Conservation (phyloP, 176 grass and related monocot species). For the Oryza officinalis region DNA sequence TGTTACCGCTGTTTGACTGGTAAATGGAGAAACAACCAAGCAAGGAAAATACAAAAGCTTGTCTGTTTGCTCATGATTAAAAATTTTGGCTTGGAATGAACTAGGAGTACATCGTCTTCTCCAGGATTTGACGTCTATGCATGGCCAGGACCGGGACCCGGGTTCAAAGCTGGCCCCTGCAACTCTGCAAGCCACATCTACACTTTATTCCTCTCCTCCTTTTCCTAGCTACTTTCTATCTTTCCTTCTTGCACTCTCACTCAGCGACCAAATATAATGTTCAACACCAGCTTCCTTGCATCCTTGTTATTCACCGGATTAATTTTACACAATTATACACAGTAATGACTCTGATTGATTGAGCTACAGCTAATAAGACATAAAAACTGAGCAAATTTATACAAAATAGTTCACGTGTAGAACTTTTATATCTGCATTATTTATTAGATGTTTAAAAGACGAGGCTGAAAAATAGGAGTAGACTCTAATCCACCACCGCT, state of each 20-base stretch:
- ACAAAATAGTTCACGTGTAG: too few species aligned
- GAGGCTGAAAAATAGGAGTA: too few species aligned
- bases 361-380: too few species aligned
- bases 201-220: neutral
- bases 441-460: too few species aligned
- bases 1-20: neutral
- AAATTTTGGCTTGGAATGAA: neutral
- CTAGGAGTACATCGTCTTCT: slow-evolving; percentile 23
- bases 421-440: too few species aligned
- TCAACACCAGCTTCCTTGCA: too few species aligned
- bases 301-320: too few species aligned
- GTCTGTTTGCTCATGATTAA: slow-evolving; percentile 8
- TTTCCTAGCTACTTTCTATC: neutral
- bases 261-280: neutral
- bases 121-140: slow-evolving; percentile 6
- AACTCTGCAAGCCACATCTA: neutral
- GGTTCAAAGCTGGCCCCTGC: neutral
- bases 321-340: too few species aligned
- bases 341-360: too few species aligned
- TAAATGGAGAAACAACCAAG: neutral
- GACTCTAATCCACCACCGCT: too few species aligned
- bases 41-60: neutral
- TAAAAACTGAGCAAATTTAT: too few species aligned
- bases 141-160: neutral
- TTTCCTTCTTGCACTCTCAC: neutral